Evolutionary conservation across 2,329 filamentous ascomycete species (phyloP).

Genomic region (Thielaviopsis musarum): DNA sequence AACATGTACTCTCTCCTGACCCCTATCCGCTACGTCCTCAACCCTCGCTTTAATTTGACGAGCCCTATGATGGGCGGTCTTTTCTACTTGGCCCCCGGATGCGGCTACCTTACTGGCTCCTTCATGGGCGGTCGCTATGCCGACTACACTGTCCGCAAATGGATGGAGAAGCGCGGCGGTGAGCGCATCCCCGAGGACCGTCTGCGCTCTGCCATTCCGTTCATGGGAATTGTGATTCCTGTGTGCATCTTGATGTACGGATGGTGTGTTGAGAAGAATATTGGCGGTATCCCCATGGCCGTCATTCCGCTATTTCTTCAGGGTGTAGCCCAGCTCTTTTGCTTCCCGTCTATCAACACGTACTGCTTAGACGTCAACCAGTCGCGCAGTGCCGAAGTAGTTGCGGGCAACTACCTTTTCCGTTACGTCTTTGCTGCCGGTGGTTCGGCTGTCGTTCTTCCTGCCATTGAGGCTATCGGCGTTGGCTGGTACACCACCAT

Average conservation of each 20-base stretch:
- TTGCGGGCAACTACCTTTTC: slow-evolving; percentile 65
- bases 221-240: slow-evolving; percentile 40
- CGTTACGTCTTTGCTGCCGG: slow-evolving; percentile 59
- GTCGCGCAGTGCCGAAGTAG: slow-evolving; percentile 50
- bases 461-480: slow-evolving; percentile 56
- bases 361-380: slow-evolving; percentile 77
- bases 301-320: slow-evolving; percentile 61
- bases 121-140: slow-evolving; percentile 58
- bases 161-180: slow-evolving; percentile 40
- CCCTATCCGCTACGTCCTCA: slow-evolving; percentile 55
- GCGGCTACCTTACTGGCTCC: slow-evolving; percentile 51
- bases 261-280: slow-evolving; percentile 31
- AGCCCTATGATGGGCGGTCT: slow-evolving; percentile 50
- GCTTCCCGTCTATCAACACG: slow-evolving; percentile 59
- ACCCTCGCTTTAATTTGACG: slow-evolving; percentile 53
- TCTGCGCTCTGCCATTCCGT: slow-evolving; percentile 39
- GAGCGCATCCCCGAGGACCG: slow-evolving; percentile 51
- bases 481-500: slow-evolving; percentile 72
- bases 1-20: slow-evolving; percentile 50
- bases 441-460: slow-evolving; percentile 55
- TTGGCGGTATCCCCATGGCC: slow-evolving; percentile 40
- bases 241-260: slow-evolving; percentile 47
- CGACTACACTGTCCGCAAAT: slow-evolving; percentile 47
- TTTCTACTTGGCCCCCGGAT: slow-evolving; percentile 59
- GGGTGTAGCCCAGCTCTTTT: slow-evolving; percentile 57